A percentile compares a stretch with the other conserved stretches of the same genome.
phyloP scores from a whole-genome alignment of 768 basidiomycete species.

The Xanthoconium stramineum region DNA sequence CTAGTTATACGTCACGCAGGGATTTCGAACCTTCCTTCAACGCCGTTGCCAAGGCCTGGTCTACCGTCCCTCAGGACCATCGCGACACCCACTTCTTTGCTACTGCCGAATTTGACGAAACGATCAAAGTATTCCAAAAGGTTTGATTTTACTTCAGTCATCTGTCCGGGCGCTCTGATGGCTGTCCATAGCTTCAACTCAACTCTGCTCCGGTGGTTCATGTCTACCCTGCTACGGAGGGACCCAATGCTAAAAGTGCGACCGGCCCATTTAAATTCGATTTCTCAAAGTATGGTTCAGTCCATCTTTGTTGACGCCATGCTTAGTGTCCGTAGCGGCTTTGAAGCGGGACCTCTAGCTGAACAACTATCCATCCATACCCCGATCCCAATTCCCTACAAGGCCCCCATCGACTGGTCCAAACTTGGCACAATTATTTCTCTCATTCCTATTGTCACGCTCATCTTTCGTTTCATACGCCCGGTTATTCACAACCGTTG shows the following conservation, averaged over 20 bases:
- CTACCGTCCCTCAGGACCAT: conserved; percentile 51
- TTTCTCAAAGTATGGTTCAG: conserved; percentile 60
- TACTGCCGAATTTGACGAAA: conserved; percentile 82
- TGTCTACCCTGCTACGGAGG: conserved; percentile 70
- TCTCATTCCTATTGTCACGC: conserved; percentile 44
- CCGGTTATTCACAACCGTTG: conserved; percentile 70
- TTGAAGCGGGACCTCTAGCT: conserved; percentile 75
- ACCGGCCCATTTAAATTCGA: conserved; percentile 69
- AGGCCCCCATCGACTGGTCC: conserved; percentile 71
- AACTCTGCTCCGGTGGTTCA: conserved; percentile 81
- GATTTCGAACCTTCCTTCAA: conserved; percentile 83
- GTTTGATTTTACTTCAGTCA: conserved; percentile 36
- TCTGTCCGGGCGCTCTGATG: conserved; percentile 10
- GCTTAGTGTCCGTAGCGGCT: conserved; percentile 56
- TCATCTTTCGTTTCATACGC: conserved; percentile 57
- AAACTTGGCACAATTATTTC: conserved; percentile 46
- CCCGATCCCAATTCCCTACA: conserved; percentile 79
- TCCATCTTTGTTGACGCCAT: not conserved
- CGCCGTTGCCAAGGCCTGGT: conserved; percentile 85
- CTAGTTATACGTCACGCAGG: conserved; percentile 39
- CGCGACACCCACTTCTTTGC: conserved; percentile 90
- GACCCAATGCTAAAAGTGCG: conserved; percentile 54
- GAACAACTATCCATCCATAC: conserved; percentile 71
- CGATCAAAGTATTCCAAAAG: conserved; percentile 73
- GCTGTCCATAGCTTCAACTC: conserved; percentile 61